Percentiles rank a stretch among this genome's conserved stretches.
phyloP scores from a whole-genome alignment of 106 monocot genomes.

The Agapanthus africanus region DNA sequence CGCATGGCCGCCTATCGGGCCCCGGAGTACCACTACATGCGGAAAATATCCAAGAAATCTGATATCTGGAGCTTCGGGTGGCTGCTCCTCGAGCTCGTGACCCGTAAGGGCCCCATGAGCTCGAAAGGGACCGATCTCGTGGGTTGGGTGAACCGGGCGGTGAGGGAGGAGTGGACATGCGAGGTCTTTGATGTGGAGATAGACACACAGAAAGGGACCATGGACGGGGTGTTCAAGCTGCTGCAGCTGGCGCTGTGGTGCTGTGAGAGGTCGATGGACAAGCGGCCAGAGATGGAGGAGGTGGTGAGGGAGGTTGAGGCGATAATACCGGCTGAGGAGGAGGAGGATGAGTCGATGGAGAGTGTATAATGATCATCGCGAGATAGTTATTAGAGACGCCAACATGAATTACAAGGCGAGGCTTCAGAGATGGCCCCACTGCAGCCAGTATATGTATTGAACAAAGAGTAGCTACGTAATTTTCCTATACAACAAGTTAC shows the following conservation, averaged over 20 bases:
- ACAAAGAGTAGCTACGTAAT: no score
- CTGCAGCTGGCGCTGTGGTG: slow-evolving; percentile 26
- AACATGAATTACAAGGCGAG: no score
- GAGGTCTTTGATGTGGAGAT: slow-evolving; percentile 33
- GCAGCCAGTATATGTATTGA: no score
- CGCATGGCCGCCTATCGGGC: slow-evolving; percentile 11
- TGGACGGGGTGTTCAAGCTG: slow-evolving; percentile 19
- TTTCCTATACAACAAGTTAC: no score
- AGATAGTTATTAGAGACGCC: no score
- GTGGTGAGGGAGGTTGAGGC: slow-evolving; percentile 19
- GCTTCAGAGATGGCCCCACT: no score
- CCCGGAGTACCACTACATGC: slow-evolving; percentile 17
- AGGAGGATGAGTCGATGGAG: no score
- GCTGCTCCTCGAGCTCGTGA: slow-evolving; percentile 28
- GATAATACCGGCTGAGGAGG: not conserved
- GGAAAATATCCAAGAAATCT: slow-evolving; percentile 9
- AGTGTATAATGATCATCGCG: no score
- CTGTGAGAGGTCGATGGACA: slow-evolving; percentile 17
- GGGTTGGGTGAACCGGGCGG: slow-evolving; percentile 23
- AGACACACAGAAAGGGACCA: not conserved
- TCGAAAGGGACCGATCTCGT: slow-evolving; percentile 9
- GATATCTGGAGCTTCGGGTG: slow-evolving; percentile 39
- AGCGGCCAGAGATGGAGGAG: slow-evolving; percentile 32
- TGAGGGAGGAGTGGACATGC: slow-evolving; percentile 36
- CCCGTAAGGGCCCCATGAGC: slow-evolving; percentile 9